Conservation (phyloP, 768 basidiomycete species). For the Leccinum variicolor region DNA sequence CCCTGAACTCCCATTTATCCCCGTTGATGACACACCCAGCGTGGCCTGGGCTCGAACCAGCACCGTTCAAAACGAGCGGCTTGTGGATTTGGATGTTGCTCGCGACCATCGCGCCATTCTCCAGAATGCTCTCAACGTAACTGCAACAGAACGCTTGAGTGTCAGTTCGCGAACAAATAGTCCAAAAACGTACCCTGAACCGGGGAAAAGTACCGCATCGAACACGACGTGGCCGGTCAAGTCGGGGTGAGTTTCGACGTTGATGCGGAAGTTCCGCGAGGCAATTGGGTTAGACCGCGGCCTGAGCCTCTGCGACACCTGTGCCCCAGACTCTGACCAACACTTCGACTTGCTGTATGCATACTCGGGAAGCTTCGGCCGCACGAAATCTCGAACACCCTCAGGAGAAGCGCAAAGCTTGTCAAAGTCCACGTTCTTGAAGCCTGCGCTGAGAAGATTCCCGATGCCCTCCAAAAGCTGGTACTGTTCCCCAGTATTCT, state of each 20-base stretch:
- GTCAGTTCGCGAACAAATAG: neutral
- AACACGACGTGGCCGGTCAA: conserved; percentile 44
- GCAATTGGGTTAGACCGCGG: conserved; percentile 35
- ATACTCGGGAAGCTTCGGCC: conserved; percentile 28
- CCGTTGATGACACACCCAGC: conserved; percentile 26
- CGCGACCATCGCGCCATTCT: conserved; percentile 32
- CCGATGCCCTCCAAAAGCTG: conserved; percentile 32
- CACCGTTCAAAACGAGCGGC: conserved; percentile 23
- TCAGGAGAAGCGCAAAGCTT: conserved; percentile 23
- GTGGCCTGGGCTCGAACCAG: conserved; percentile 17
- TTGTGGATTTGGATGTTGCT: conserved; percentile 28
- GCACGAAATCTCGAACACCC: conserved; percentile 19
- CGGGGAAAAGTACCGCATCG: conserved; percentile 43
- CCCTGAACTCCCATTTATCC: conserved; percentile 30
- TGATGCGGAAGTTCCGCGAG: conserved; percentile 34
- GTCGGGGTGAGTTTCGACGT: conserved; percentile 30
- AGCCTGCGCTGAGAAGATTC: conserved; percentile 28
- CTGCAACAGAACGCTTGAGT: conserved; percentile 7
- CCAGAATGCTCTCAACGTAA: conserved; percentile 30
- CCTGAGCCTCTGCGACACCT: conserved; percentile 25
- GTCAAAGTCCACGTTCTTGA: conserved; percentile 29
- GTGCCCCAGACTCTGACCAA: conserved; percentile 25
- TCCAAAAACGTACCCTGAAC: conserved; percentile 37
- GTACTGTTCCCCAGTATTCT: conserved; percentile 33
- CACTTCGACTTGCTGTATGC: conserved; percentile 27